phyloP scores from a whole-genome alignment of 2,329 filamentous ascomycete genomes.

The Chaetomiaceae sp. region DNA sequence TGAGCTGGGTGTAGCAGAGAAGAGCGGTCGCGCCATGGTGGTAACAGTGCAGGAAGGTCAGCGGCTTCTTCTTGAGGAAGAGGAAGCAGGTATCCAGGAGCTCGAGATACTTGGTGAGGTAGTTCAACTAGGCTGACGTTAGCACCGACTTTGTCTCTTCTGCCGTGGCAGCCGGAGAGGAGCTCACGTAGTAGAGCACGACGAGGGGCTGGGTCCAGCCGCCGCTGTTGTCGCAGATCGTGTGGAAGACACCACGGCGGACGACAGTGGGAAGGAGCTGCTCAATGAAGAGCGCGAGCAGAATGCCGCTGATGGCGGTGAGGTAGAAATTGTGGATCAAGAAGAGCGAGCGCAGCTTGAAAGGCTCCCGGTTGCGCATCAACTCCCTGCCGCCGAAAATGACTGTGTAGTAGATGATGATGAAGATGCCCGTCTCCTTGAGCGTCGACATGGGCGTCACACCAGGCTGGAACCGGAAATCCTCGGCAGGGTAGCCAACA shows the following conservation, averaged over 20 bases:
- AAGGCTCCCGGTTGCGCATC: constrained; percentile 80
- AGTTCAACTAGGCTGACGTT: constrained; percentile 19
- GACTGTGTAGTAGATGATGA: constrained; percentile 84
- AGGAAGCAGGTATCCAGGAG: constrained; percentile 93
- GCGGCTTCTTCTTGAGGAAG: constrained; percentile 98
- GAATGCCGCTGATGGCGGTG: constrained; percentile 72
- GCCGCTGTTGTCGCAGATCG: constrained; percentile 75
- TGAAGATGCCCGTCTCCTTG: constrained; percentile 71
- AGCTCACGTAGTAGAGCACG: constrained; percentile 89
- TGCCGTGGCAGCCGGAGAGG: not conserved
- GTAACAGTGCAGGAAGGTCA: constrained; percentile 99
- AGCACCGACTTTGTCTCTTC: not conserved
- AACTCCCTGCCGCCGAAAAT: constrained; percentile 89
- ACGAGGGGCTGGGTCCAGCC: constrained; percentile 94
- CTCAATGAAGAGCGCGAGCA: constrained; percentile 83
- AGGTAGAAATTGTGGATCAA: constrained; percentile 96
- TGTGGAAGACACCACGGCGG: constrained; percentile 76
- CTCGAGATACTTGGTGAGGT: constrained; percentile 83
- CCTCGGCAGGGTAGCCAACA: constrained; percentile 73
- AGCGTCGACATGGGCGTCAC: constrained; percentile 86
- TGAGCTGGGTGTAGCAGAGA: constrained; percentile 95
- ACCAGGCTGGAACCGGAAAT: constrained; percentile 78
- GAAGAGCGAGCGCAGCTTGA: constrained; percentile 85
- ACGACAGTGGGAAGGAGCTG: constrained; percentile 80
- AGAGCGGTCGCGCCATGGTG: constrained; percentile 96